Conservation (phyloP, 75 land plant species). For the Pinus albicaulis region DNA sequence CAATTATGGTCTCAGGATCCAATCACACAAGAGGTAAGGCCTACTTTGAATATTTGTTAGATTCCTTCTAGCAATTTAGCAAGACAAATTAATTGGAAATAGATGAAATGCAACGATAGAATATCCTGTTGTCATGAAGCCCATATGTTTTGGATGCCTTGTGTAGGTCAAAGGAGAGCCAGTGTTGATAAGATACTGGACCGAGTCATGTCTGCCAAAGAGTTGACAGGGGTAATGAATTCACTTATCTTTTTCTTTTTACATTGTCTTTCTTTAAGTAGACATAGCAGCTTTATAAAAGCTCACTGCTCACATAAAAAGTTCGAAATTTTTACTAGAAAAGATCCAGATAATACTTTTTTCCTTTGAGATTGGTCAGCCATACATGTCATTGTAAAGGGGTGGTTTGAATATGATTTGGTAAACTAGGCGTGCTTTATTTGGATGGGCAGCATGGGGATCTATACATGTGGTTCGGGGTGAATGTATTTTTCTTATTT, state of each 20-base stretch:
- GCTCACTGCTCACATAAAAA: neutral
- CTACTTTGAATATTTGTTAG: neutral
- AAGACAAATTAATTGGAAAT: neutral
- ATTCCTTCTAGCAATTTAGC: neutral
- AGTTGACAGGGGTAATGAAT: conserved; percentile 18
- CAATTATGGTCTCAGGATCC: conserved; percentile 9
- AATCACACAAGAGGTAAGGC: neutral
- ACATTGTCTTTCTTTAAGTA: neutral
- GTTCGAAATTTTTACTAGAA: neutral
- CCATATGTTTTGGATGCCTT: neutral
- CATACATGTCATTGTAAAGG: neutral
- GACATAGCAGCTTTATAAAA: neutral
- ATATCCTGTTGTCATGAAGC: neutral
- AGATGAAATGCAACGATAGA: neutral
- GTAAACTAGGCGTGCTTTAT: neutral
- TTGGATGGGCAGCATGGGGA: neutral
- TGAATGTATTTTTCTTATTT: neutral
- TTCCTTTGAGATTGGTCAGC: neutral
- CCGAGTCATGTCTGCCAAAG: conserved; percentile 14
- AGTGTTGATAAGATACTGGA: conserved; percentile 14
- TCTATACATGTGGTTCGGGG: neutral
- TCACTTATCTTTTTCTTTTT: neutral
- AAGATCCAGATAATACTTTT: neutral
- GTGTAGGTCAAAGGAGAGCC: conserved; percentile 15
- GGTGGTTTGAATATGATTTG: neutral